Evolutionary conservation across 2,329 filamentous ascomycete genomes (phyloP).

Genomic region (Fusarium coicis): DNA sequence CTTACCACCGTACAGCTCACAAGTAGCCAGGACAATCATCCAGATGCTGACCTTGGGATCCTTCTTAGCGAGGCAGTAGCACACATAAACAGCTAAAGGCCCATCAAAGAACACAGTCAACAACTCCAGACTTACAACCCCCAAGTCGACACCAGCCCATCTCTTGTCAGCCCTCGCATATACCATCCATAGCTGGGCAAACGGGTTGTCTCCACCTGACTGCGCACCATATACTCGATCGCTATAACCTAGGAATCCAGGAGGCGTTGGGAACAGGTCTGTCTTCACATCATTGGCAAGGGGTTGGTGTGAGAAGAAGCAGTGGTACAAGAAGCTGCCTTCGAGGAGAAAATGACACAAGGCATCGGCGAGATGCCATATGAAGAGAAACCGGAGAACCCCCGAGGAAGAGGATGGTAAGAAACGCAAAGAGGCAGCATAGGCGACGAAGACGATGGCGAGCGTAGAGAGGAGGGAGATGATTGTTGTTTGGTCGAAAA

Average conservation of each 20-base stretch:
- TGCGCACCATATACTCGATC: conserved; percentile 66
- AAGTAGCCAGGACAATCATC: conserved; percentile 73
- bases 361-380: conserved; percentile 95
- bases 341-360: conserved; percentile 93
- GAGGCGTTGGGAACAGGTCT: conserved; percentile 58
- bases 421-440: conserved; percentile 58
- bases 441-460: conserved; percentile 61
- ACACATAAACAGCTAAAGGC: conserved; percentile 68
- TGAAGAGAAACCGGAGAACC: conserved; percentile 80
- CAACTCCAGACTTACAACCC: conserved; percentile 72
- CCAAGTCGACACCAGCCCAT: conserved; percentile 72
- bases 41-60: conserved; percentile 67
- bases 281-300: conserved; percentile 44
- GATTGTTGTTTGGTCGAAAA: conserved; percentile 70
- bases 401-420: conserved; percentile 62
- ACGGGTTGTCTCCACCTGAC: conserved; percentile 63
- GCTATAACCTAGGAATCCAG: conserved; percentile 62
- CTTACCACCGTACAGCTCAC: conserved; percentile 72
- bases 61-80: conserved; percentile 67
- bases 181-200: conserved; percentile 75
- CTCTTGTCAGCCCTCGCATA: conserved; percentile 72
- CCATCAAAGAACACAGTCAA: conserved; percentile 73
- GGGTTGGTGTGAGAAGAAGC: conserved; percentile 76
- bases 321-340: conserved; percentile 91
- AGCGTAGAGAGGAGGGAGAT: conserved; percentile 67